phyloP scores from a whole-genome alignment of 805 yeast genomes.

The Monosporozyma unispora region DNA sequence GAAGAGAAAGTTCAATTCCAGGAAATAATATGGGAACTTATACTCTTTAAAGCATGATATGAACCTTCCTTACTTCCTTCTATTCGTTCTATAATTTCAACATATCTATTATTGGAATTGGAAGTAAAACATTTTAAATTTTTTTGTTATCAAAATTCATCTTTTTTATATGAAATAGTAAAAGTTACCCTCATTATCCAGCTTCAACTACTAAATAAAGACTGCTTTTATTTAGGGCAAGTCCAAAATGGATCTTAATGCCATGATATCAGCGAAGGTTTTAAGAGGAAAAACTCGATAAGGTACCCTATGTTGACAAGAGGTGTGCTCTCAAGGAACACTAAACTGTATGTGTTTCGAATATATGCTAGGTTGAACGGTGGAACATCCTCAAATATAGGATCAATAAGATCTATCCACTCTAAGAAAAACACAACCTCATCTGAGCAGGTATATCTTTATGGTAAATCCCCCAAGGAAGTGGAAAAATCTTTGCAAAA shows the following conservation, averaged over 20 bases:
- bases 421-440: no score
- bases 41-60: not conserved
- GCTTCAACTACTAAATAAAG: not conserved
- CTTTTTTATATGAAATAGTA: not conserved
- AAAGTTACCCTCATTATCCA: not conserved
- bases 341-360: not conserved
- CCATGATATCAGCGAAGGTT: no score
- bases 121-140: not conserved
- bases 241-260: not conserved
- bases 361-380: not conserved
- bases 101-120: not conserved
- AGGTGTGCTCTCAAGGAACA: not conserved
- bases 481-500: slow-evolving; percentile 4
- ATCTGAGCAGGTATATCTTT: slow-evolving; percentile 1
- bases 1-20: not conserved
- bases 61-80: not conserved
- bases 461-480: slow-evolving; percentile 3
- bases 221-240: not conserved
- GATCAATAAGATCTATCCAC: not conserved
- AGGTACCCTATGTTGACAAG: not conserved
- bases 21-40: not conserved
- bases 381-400: not conserved
- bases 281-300: no score
- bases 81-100: no score
- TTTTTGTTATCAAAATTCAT: not conserved